These are phyloP conservation scores for Boletales sp. DNA, from an alignment of 768 basidiomycete species.

Conservation along the genomic window DNA sequence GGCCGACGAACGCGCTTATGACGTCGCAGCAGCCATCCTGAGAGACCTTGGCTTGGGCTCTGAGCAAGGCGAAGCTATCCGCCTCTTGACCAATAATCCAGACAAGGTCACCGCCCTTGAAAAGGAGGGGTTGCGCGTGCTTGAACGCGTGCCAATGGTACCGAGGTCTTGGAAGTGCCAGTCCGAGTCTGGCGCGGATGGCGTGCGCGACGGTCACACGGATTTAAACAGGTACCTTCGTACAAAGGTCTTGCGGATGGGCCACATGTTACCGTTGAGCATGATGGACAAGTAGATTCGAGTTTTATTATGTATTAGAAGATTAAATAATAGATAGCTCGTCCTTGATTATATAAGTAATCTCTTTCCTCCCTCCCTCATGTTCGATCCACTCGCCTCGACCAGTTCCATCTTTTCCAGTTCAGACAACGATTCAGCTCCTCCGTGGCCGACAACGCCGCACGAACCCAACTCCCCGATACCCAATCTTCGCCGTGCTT, in stretches of 20 bases:
- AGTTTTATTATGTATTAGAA: not conserved
- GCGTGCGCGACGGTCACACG: constrained; percentile 71
- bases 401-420: constrained; percentile 53
- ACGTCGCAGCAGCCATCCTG: constrained; percentile 85
- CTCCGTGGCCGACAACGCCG: constrained; percentile 83
- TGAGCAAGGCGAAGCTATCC: constrained; percentile 54
- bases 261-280: constrained; percentile 75
- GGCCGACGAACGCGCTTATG: constrained; percentile 93
- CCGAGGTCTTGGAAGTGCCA: constrained; percentile 74
- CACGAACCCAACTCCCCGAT: constrained; percentile 68
- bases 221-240: constrained; percentile 94
- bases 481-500: constrained; percentile 64
- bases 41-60: constrained; percentile 77
- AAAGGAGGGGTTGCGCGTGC: constrained; percentile 73
- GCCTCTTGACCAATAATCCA: constrained; percentile 95
- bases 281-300: constrained; percentile 13
- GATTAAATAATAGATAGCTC: too few relatives aligned
- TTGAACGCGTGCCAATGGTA: constrained; percentile 90
- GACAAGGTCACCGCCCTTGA: constrained; percentile 90
- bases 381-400: constrained; percentile 74
- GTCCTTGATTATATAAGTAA: too few relatives aligned
- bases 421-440: constrained; percentile 38
- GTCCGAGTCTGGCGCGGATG: constrained; percentile 32
- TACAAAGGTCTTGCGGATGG: constrained; percentile 97
- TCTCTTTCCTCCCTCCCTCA: constrained; percentile 17